Percentiles rank a stretch among this genome's conserved stretches.
These are phyloP conservation scores for Tolypocladium nubicola DNA, from an alignment of 2,329 filamentous ascomycete genomes.

Conservation along the genomic window DNA sequence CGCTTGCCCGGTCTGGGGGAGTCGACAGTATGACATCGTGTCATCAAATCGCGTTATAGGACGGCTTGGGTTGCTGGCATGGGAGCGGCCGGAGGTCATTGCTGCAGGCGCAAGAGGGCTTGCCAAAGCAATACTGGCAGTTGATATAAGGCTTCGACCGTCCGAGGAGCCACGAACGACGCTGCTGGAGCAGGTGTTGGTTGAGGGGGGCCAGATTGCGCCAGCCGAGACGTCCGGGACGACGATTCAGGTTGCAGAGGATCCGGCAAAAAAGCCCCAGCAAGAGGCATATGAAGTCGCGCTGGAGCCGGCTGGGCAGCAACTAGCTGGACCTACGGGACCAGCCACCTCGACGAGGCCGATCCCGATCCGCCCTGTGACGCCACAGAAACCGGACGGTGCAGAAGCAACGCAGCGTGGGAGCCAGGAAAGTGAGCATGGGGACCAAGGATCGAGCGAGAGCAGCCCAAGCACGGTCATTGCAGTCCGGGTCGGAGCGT, in stretches of 20 bases:
- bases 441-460: constrained; percentile 1
- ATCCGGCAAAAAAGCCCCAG: background rate
- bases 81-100: constrained; percentile 37
- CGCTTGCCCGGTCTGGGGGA: constrained; percentile 38
- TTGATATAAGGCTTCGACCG: constrained; percentile 25
- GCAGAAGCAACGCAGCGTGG: background rate
- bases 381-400: background rate
- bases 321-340: background rate
- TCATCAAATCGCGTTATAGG: constrained; percentile 28
- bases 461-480: constrained; percentile 8
- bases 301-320: background rate
- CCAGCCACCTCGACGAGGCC: background rate
- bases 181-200: constrained; percentile 23
- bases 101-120: constrained; percentile 28
- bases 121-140: constrained; percentile 24
- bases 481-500: constrained; percentile 2
- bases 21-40: constrained; percentile 30
- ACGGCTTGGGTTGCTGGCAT: constrained; percentile 32
- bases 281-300: background rate
- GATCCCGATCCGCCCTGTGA: background rate
- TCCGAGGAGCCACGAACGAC: constrained; percentile 12
- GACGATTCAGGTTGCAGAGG: background rate
- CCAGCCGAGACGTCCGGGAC: constrained; percentile 9
- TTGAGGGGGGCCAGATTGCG: constrained; percentile 8
- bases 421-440: background rate